Base-by-base conservation (phyloP, 257 asterid genomes). In the Linaria vulgaris region DNA sequence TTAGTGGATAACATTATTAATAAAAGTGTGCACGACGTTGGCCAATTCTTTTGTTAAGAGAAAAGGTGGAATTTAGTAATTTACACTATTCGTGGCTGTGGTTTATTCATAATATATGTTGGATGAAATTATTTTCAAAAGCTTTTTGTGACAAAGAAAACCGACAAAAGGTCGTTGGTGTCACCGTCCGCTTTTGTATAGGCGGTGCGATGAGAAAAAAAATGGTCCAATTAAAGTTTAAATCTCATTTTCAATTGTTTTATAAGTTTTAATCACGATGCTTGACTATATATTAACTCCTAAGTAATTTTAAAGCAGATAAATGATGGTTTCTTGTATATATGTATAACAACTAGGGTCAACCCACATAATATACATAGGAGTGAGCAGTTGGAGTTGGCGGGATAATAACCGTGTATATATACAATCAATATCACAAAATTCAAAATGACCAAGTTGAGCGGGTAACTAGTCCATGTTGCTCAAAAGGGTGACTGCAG, bases 41-140 rank as follows among this genome's bases (percentile, higher is more conserved):
- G 23, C 27, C 23, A 14, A 56, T 11, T 58, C 50, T 15, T 62
- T 45, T 15, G 5, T 57, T 45, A 7, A n/a, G n/a, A n/a, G 21
- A 57, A 38, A 12, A 19, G 23, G 15, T 5, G n/a, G 38, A 12
- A 17, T 50, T 4, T 38, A 37, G n/a, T n/a, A 8, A 27, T 25
- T 74, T 8, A 57, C 2, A 37, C 21, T 4, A 27, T 25, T 74
- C n/a, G 75, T 67, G 83, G 80, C 63, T 47, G 62, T 54, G 55
- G 61, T 69, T 71, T 70, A 45, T 27, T 23, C n/a, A 13, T n/a
- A 70, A 4, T 9, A 31, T 27, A 14, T 59, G 11, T n/a, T n/a
- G 51, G 64, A 14, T 10, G 53, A 16, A 43, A 49, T 44, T 3
- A 23, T 23, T 70, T 7, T 41, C 25, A 27, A 16, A 56, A 24